phyloP scores from a whole-genome alignment of 768 basidiomycete species.

The Agrocybe chaxingu region DNA sequence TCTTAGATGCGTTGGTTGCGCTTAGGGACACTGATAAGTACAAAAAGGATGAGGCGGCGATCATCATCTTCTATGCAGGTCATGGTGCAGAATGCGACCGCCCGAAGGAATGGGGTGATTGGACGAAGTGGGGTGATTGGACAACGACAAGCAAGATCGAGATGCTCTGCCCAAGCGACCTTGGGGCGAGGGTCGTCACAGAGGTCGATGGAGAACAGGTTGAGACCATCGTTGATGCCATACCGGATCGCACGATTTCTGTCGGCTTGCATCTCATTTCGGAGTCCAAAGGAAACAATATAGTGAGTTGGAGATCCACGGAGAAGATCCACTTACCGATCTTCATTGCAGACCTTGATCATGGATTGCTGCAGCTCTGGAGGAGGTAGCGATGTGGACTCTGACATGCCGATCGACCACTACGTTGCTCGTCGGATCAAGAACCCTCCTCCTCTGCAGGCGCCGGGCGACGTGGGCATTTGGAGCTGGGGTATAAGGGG shows the following conservation, averaged over 20 bases:
- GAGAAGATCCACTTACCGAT: not conserved
- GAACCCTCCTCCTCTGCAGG: conserved; percentile 22
- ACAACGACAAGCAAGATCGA: conserved; percentile 28
- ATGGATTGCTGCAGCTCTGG: conserved; percentile 45
- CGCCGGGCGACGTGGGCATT: conserved; percentile 19
- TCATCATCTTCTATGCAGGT: conserved; percentile 43
- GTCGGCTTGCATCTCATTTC: conserved; percentile 34
- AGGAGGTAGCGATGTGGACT: conserved; percentile 13
- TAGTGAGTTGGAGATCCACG: conserved; percentile 23
- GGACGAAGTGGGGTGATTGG: conserved; percentile 2
- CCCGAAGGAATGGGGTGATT: conserved; percentile 26
- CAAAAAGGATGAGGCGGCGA: conserved; percentile 24
- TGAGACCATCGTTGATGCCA: conserved; percentile 20
- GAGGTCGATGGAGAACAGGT: not conserved
- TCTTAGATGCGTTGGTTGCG: conserved; percentile 26
- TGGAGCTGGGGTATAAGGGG: too few relatives aligned
- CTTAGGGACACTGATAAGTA: conserved; percentile 20
- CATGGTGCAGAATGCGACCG: conserved; percentile 35
- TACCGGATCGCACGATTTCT: conserved; percentile 42
- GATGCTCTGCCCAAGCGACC: conserved; percentile 32
- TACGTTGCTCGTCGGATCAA: conserved; percentile 21
- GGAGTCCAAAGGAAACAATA: conserved; percentile 37
- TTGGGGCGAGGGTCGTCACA: conserved; percentile 8
- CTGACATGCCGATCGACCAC: too few relatives aligned
- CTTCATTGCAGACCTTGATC: conserved; percentile 34